Percentiles rank a stretch among this genome's conserved stretches.
These are phyloP conservation scores for Magnaporthiopsis rhizophila DNA, from an alignment of 2,329 filamentous ascomycete species.

Conservation along the genomic window DNA sequence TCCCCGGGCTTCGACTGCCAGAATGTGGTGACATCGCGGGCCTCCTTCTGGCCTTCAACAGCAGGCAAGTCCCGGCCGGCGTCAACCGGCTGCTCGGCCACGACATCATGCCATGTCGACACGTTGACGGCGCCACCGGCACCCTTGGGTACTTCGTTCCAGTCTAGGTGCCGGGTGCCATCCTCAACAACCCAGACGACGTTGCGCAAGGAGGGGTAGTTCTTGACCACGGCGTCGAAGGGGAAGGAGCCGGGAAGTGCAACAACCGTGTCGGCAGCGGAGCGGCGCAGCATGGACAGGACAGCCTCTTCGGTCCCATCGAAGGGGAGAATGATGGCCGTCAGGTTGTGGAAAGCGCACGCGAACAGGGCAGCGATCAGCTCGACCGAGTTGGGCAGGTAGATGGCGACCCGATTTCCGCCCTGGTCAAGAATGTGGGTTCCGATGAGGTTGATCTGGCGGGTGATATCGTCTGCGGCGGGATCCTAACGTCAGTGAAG, in stretches of 20 bases:
- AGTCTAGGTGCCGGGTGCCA: constrained; percentile 87
- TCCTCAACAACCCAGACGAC: constrained; percentile 90
- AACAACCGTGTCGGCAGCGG: constrained; percentile 72
- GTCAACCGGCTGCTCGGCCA: constrained; percentile 58
- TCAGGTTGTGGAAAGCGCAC: constrained; percentile 82
- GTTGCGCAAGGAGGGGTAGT: constrained; percentile 63
- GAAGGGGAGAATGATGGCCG: constrained; percentile 77
- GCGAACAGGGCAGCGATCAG: constrained; percentile 77
- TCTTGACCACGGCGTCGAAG: constrained; percentile 62
- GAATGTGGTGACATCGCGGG: constrained; percentile 56
- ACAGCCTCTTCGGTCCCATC: constrained; percentile 63
- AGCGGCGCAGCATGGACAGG: constrained; percentile 62
- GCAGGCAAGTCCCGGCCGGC: constrained; percentile 57
- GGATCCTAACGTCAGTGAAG: neutral
- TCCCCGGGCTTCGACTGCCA: constrained; percentile 49
- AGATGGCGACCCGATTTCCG: constrained; percentile 74
- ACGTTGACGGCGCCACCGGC: constrained; percentile 69
- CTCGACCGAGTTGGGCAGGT: constrained; percentile 89
- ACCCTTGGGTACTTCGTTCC: constrained; percentile 79
- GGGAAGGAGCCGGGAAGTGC: constrained; percentile 83
- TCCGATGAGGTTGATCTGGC: constrained; percentile 83
- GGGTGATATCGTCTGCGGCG: constrained; percentile 57
- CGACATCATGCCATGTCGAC: constrained; percentile 86
- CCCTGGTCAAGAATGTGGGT: constrained; percentile 64
- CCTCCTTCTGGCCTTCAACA: constrained; percentile 43